Evolutionary conservation across 495 filamentous ascomycete species (phyloP).

Genomic region (Tuber aestivum): DNA sequence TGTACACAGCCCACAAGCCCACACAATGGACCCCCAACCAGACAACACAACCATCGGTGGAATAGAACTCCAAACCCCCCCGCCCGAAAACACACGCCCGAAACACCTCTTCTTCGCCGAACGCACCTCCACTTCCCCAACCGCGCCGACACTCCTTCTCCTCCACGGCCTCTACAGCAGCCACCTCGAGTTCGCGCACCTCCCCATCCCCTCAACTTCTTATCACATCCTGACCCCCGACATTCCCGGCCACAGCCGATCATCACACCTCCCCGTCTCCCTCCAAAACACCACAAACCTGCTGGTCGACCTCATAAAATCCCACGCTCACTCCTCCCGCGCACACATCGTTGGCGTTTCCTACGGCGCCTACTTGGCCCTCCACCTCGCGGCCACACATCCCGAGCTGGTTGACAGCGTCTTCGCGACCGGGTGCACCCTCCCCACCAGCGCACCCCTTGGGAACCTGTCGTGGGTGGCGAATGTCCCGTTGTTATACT

Average conservation of each 20-base stretch:
- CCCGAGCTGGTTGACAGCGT: background rate
- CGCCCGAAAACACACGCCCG: background rate
- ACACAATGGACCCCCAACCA: background rate
- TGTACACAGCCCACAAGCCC: background rate
- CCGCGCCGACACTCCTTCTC: background rate
- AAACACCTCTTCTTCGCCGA: background rate
- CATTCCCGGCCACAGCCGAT: background rate
- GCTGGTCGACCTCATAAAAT: background rate
- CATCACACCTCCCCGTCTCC: conserved; percentile 5
- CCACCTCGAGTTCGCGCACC: background rate
- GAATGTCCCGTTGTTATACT: background rate
- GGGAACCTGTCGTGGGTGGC: background rate
- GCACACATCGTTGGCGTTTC: background rate
- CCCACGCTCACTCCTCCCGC: conserved; percentile 1
- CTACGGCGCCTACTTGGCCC: background rate
- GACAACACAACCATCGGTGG: background rate
- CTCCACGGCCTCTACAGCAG: conserved; percentile 1
- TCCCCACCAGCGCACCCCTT: background rate
- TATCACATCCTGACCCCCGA: background rate
- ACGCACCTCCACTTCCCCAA: background rate
- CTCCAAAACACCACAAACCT: background rate
- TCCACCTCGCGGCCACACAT: background rate
- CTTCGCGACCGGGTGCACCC: background rate
- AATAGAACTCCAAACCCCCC: background rate
- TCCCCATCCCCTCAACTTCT: background rate